Conservation (phyloP, 768 basidiomycete genomes). For the Cyathus striatus region DNA sequence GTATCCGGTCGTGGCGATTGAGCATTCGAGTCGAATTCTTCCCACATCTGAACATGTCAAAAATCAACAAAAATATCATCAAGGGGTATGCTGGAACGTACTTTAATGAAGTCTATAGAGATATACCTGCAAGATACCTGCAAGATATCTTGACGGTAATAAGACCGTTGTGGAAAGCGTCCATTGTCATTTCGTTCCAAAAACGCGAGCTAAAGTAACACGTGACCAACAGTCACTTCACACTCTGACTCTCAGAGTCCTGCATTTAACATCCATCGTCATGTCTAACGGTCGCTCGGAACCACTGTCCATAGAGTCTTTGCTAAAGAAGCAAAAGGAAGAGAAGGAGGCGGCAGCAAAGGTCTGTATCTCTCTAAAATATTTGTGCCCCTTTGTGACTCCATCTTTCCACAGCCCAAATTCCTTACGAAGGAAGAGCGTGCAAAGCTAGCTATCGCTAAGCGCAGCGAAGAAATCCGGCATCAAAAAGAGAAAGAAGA, state of each 20-base stretch:
- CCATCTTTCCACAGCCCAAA: constrained; percentile 59
- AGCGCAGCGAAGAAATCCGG: constrained; percentile 78
- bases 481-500: constrained; percentile 69
- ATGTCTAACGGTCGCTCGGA: constrained; percentile 50
- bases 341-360: constrained; percentile 91
- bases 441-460: constrained; percentile 82
- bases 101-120: no score
- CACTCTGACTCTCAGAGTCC: no score
- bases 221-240: no score
- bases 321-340: constrained; percentile 81
- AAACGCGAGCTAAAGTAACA: no score
- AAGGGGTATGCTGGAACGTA: no score
- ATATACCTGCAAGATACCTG: no score
- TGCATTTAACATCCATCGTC: no score
- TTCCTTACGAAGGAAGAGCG: constrained; percentile 93
- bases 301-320: constrained; percentile 84
- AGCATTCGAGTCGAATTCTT: constrained; percentile 18
- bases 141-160: no score
- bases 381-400: constrained; percentile 1
- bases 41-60: constrained; percentile 5
- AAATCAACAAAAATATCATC: no score
- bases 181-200: no score
- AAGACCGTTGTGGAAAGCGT: no score
- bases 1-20: constrained; percentile 54
- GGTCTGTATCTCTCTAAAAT: constrained; percentile 34